A percentile compares a stretch with the other conserved stretches of the same genome.
These are phyloP conservation scores for Umbelopsis sp. DNA, from an alignment of 371 early-diverging fungal genomes.

Conservation along the genomic window DNA sequence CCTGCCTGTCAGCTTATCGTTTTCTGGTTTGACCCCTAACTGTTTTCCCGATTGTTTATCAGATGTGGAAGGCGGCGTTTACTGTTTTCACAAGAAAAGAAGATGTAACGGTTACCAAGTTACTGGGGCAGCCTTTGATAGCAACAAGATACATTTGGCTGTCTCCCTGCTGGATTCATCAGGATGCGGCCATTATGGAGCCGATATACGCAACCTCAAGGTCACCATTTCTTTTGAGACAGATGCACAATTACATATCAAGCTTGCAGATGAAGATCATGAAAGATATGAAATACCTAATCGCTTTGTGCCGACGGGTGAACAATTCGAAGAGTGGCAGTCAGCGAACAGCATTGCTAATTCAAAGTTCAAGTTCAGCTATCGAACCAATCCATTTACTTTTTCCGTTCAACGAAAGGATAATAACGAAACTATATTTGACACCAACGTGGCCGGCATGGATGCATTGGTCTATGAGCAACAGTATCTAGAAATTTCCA, in stretches of 20 bases:
- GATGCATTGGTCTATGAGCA: conserved; percentile 12
- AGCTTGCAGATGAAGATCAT: conserved; percentile 11
- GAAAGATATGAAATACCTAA: conserved; percentile 8
- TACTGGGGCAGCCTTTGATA: background rate
- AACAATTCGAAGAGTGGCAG: conserved; percentile 8
- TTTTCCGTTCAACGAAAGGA: conserved; percentile 5
- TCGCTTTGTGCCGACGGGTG: background rate
- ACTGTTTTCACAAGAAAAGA: background rate
- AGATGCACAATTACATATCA: conserved; percentile 8
- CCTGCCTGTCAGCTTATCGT: background rate
- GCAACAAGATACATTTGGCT: background rate
- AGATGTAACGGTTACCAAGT: background rate
- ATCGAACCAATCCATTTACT: conserved; percentile 1
- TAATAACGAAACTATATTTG: conserved; percentile 5
- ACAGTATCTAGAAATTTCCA: conserved; percentile 4
- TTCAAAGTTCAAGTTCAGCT: background rate
- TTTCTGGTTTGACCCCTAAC: background rate
- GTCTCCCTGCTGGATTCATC: background rate
- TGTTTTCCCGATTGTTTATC: background rate
- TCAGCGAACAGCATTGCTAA: background rate
- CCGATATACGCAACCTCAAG: conserved; percentile 12
- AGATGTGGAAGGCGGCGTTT: conserved; percentile 17
- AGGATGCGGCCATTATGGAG: conserved; percentile 5
- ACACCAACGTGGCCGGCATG: background rate
- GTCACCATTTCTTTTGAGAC: conserved; percentile 7